Base-by-base conservation (phyloP, 306 rosid species). In the Hippophae rhamnoides region DNA sequence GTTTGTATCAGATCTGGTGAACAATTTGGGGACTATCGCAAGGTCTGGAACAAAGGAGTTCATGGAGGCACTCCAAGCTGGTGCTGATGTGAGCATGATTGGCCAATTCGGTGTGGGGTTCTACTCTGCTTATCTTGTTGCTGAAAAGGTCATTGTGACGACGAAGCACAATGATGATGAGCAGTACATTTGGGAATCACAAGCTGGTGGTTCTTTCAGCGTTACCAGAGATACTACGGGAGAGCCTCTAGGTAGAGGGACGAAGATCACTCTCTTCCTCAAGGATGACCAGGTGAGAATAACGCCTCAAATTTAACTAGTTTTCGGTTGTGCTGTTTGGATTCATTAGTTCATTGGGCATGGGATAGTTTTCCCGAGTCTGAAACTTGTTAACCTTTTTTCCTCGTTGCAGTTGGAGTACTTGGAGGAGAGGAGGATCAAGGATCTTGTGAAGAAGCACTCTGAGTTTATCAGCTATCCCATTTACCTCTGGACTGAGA, bases 71-170 rank as follows among this genome's bases (percentile, higher is more conserved):
- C 57, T 71, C 48, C 69, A 72, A 62, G 77, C 66, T 2, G 74
- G 74, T 25, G 77, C 71, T 5, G 71, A 76, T 51, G 65, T 72
- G 57, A 76, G 81, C 67, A 76, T 72, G 81, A 72, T 76, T 46
- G 72, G 69, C 13, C 69, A 75, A 41, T 65, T 69, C 3, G 71
- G 75, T 23, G 79, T 75, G 43, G 79, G 75, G 43, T 75, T 75
- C 43, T 75, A 69, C 61, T 69, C 75, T 10, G 31, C 75, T 56
- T 69, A 71, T 47, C 57, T 62, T 41, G 81, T 71, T 13, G 68
- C 64, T 12, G 77, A 71, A 48, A 76, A 56, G 40, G 77, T 67
- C 4, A 26, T 76, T 18, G 77, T 71, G 14, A 68, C 63, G 4
- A 70, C 70, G 25, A 76, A 71, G 67, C 74, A 76, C 58, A 76